Evolutionary conservation across 2,329 filamentous ascomycete species (phyloP), one percentile per base, ranked within the genome.

Genomic region (Colletotrichum spaethianum): DNA sequence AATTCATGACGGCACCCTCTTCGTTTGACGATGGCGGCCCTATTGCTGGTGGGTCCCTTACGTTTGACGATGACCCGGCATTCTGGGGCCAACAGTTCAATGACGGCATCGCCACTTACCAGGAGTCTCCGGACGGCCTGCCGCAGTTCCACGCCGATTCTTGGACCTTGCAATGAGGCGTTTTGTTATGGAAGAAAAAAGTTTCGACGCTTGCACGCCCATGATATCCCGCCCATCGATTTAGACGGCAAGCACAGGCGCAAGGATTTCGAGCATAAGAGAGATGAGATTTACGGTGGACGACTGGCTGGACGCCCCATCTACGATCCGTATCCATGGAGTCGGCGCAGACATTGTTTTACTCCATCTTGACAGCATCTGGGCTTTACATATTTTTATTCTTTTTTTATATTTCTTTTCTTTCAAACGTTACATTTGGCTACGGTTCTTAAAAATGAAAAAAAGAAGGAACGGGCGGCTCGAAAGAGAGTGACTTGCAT

Each of bases 71-170:
- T 48, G 86, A 89, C 74, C 80, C 85, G 26, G 82, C 83, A 3
- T 84, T 86, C 66, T 88, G 86, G 86, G 83, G 87, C 79, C 81
- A 81, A 46, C 85, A 87, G 62, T 87, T 86, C 76, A 80, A 82
- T 65, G 73, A 76, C 40, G 76, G 76, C 57, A 65, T 79, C 18
- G 72, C 76, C 5, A 75, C 77, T 48, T 75, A 80, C 73, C 78
- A 77, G n/a, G 80, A 82, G 48, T 76, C 77, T 1, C 74, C 80
- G 4, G 81, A 82, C 28, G 66, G 72, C 23, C 28, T 74, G 62
- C 56, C 73, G 16, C 57, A 63, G 38, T 62, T 73, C 12, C 60
- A 62, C 26, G 53, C 66, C 23, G 73, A 74, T 18, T 50, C 66
- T 50, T 74, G 73, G 73, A 70, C 63, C 48, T 36, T 69, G 53